These are phyloP conservation scores for Xylona heveae DNA, from an alignment of 495 filamentous ascomycete species.

Conservation along the genomic window DNA sequence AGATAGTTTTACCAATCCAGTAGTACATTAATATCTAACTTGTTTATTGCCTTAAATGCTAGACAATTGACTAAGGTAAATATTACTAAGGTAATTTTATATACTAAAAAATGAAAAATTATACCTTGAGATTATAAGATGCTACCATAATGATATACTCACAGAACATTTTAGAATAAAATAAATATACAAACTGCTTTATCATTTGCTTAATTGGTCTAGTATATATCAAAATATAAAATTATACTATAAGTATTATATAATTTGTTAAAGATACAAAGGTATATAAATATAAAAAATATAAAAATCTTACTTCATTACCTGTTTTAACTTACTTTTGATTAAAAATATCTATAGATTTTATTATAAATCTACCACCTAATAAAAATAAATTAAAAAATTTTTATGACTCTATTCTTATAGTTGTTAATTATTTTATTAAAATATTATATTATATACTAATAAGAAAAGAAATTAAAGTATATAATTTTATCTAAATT, in stretches of 20 bases:
- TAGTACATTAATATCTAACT: no score
- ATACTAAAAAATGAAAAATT: background rate
- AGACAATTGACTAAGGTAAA: no score
- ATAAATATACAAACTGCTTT: background rate
- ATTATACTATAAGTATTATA: background rate
- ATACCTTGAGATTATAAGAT: background rate
- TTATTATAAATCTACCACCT: background rate
- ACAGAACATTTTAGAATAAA: background rate
- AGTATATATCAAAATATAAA: background rate
- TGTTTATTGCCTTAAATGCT: no score
- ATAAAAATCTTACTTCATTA: background rate
- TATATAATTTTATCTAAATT: background rate
- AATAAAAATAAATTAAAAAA: background rate
- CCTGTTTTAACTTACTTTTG: background rate
- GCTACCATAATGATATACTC: background rate
- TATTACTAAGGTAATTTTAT: no score
- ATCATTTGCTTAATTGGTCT: no score
- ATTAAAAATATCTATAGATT: no score
- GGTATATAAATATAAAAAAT: background rate
- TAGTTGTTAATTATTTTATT: conserved; percentile 1
- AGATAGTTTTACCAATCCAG: no score
- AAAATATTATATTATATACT: background rate
- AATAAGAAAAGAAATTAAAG: background rate
- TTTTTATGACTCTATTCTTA: background rate
- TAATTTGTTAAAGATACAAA: background rate